Base-by-base conservation (phyloP, 768 basidiomycete species). In the Rhodotorula sphaerocarpa region DNA sequence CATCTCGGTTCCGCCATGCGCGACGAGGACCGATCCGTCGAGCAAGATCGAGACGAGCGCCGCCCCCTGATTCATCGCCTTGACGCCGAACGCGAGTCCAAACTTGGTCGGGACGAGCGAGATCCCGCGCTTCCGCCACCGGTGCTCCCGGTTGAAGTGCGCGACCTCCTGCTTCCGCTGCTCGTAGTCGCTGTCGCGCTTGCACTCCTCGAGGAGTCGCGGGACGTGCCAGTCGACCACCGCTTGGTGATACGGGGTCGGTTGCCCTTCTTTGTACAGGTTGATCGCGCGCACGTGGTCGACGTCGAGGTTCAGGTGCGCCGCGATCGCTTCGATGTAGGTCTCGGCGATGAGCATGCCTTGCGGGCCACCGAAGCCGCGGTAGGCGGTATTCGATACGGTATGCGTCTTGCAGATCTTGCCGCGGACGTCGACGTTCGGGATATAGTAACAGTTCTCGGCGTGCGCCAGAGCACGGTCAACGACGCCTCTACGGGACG, bases 1-100 rank as follows among this genome's bases (percentile, higher is more conserved):
- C 61, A 67, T 70, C 50, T 73, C 72, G 2, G 66, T 70, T 0
- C 72, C 72, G 16, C 72, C 72, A 36, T 73, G 72, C 41, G 68
- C 66, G 28, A 73, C 64, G 28, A 70, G 57, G 30, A 71, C 68
- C 9, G 57, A 63, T 4, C 72, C 72, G 34, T 73, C 72, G 36
- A 61, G n/a, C 43, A 61, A 65, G 41, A 70, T 64, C 33, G 54
- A 36, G 0, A 70, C 65, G 43, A 63, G 50, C 2, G 69, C 65
- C 2, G 54, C 42, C 6, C 63, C 68, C 52, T 61, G 56, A 27
- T 67, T 67, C 58, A 67, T 59, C 14, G 59, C 57, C 27, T 59
- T 65, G 30, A 63, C 60, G 3, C 67, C 70, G 55, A 72, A 68
- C 16, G 57, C 57, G 11, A 73, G 48, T 1, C 72, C 72, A 33